Evolutionary conservation across 169 alveolate species (phyloP).

Genomic region (Amoebophrya sp.): DNA sequence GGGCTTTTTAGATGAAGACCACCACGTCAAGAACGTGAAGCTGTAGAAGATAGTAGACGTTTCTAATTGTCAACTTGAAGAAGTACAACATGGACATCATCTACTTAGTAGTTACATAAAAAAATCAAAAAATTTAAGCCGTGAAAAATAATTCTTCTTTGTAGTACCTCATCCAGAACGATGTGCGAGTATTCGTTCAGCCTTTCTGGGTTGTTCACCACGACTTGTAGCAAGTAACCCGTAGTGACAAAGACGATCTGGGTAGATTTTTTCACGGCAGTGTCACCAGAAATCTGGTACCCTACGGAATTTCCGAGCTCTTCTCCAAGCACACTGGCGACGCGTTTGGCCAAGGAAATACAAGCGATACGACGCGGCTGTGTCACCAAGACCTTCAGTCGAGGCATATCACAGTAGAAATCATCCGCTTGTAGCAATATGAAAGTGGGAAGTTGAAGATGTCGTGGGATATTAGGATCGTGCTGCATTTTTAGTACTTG

Average conservation of each 20-base stretch:
- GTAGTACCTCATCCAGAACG: conserved; percentile 43
- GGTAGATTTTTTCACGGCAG: conserved; percentile 28
- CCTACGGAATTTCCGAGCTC: conserved; percentile 41
- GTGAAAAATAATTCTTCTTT: not conserved
- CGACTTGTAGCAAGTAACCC: conserved; percentile 44
- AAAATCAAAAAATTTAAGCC: too few relatives aligned
- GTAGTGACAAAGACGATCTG: conserved; percentile 45
- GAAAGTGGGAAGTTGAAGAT: too few relatives aligned
- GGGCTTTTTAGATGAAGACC: conserved; percentile 48
- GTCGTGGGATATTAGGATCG: too few relatives aligned
- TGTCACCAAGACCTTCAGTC: not conserved
- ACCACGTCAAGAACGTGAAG: too few relatives aligned
- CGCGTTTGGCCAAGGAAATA: not conserved
- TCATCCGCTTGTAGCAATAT: too few relatives aligned
- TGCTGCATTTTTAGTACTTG: too few relatives aligned
- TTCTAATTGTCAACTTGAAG: not conserved
- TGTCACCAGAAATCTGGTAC: conserved; percentile 45
- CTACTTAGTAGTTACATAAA: not conserved
- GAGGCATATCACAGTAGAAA: too few relatives aligned
- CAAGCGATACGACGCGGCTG: not conserved
- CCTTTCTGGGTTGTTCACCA: conserved; percentile 47
- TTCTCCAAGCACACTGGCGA: not conserved
- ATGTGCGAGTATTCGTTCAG: conserved; percentile 43
- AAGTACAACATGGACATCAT: not conserved
- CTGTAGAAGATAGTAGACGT: too few relatives aligned